Percentiles rank a stretch among this genome's conserved stretches.
Conservation (phyloP, 108 stramenopile species). For the Fragilaria crotonensis region DNA sequence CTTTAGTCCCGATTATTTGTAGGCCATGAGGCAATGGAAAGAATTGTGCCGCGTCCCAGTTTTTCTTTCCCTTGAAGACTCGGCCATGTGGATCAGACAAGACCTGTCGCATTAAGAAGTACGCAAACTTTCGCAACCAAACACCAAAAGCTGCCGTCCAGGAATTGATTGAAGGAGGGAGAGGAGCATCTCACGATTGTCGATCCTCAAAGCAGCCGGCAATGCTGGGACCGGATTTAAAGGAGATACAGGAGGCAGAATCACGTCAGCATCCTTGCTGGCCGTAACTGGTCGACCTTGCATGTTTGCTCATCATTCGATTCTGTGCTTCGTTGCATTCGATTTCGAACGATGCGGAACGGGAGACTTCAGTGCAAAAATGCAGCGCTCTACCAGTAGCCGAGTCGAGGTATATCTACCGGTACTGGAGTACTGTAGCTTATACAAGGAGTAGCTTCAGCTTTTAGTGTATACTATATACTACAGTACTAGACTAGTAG, state of each 20-base stretch:
- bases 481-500: too few relatives aligned
- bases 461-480: too few relatives aligned
- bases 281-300: not conserved
- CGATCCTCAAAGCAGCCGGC: conserved; percentile 38
- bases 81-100: conserved; percentile 41
- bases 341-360: too few relatives aligned
- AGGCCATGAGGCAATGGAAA: conserved; percentile 28
- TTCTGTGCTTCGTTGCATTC: too few relatives aligned
- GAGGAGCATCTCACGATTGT: conserved; percentile 42
- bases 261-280: conserved; percentile 26
- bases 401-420: too few relatives aligned
- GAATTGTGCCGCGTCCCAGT: conserved; percentile 25
- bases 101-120: conserved; percentile 43
- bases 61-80: conserved; percentile 21
- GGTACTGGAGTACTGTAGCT: too few relatives aligned
- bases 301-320: too few relatives aligned
- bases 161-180: conserved; percentile 17
- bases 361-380: too few relatives aligned
- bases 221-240: conserved; percentile 43
- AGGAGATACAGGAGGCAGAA: conserved; percentile 39
- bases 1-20: conserved; percentile 29
- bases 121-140: conserved; percentile 34
- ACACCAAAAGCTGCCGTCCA: conserved; percentile 36
- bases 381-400: too few relatives aligned
- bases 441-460: too few relatives aligned